Conservation (phyloP, 2,329 filamentous ascomycete species). For the Fusarium sp. region DNA sequence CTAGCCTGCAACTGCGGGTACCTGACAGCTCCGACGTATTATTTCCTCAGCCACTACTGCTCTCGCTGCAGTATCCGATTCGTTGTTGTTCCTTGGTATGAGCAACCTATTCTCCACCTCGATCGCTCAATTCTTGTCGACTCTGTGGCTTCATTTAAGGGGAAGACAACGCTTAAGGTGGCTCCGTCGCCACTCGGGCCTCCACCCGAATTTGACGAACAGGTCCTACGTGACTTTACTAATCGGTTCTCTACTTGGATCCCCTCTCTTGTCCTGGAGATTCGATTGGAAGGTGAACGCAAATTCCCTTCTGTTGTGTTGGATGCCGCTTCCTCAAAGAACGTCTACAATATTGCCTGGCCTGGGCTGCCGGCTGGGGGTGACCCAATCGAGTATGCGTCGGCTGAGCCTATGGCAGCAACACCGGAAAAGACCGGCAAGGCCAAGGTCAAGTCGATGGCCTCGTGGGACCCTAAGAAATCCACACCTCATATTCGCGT, state of each 20-base stretch:
- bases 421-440: background rate
- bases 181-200: conserved; percentile 16
- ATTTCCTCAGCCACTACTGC: conserved; percentile 21
- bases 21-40: conserved; percentile 21
- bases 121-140: conserved; percentile 11
- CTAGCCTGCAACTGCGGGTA: conserved; percentile 17
- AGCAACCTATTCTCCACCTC: conserved; percentile 17
- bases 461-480: conserved; percentile 5
- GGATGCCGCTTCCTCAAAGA: conserved; percentile 1
- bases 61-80: conserved; percentile 18
- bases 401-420: conserved; percentile 13
- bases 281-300: background rate
- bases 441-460: conserved; percentile 6
- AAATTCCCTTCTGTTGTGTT: conserved; percentile 5
- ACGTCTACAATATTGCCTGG: conserved; percentile 17
- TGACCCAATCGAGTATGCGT: conserved; percentile 1
- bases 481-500: conserved; percentile 23
- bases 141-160: background rate
- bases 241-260: background rate
- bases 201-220: conserved; percentile 1
- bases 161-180: background rate
- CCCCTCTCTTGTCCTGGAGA: background rate
- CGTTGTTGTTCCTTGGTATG: conserved; percentile 19
- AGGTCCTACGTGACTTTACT: conserved; percentile 5
- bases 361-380: conserved; percentile 3